These are phyloP conservation scores for Rhodotorula sp. DNA, from an alignment of 1,284 basidiomycete genomes.

Conservation along the genomic window DNA sequence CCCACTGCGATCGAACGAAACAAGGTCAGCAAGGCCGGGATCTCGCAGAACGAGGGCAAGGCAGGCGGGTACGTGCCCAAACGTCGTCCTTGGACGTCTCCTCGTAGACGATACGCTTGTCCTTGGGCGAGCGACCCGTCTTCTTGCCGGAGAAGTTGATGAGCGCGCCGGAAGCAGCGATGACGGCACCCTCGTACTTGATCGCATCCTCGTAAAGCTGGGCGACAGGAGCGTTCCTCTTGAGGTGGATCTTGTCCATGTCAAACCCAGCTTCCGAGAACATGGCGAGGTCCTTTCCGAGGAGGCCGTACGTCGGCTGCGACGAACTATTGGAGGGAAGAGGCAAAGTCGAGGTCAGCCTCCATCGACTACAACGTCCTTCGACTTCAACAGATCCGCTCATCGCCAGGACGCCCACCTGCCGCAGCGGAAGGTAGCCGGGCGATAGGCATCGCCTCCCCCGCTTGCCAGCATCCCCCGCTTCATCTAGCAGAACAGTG, in stretches of 20 bases:
- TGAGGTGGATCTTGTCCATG: slow-evolving; percentile 60
- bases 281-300: slow-evolving; percentile 90
- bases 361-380: too few relatives aligned
- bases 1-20: slow-evolving; percentile 60
- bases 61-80: slow-evolving; percentile 57
- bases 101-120: slow-evolving; percentile 99
- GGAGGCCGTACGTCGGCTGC: slow-evolving; percentile 52
- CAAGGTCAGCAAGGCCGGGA: neutral
- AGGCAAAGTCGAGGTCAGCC: slow-evolving; percentile 3
- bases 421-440: too few relatives aligned
- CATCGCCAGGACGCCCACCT: too few relatives aligned
- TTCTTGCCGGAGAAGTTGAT: slow-evolving; percentile 99
- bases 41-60: neutral
- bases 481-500: too few relatives aligned
- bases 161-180: slow-evolving; percentile 90
- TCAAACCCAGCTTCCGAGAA: slow-evolving; percentile 99
- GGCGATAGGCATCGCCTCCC: neutral
- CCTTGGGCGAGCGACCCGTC: slow-evolving; percentile 95
- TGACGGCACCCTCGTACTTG: slow-evolving; percentile 95
- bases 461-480: too few relatives aligned
- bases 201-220: slow-evolving; percentile 98
- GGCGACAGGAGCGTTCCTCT: slow-evolving; percentile 86
- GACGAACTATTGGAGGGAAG: neutral
- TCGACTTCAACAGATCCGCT: too few relatives aligned
- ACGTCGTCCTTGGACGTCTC: slow-evolving; percentile 96